Base-by-base conservation (phyloP, 2,329 filamentous ascomycete genomes). In the Acephala macrosclerotiorum region DNA sequence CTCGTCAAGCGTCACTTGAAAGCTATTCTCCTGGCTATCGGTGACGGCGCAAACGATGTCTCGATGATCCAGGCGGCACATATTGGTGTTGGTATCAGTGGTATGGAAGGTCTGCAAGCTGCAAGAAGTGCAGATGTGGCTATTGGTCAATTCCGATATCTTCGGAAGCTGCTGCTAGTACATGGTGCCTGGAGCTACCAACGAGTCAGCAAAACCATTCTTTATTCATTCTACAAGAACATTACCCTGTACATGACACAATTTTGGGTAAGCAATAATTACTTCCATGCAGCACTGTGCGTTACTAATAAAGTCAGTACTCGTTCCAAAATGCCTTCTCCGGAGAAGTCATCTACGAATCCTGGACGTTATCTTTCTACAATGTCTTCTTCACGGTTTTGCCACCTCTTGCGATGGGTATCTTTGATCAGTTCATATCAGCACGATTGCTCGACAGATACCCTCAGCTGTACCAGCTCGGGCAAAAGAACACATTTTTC, bases 171-270 rank as follows among this genome's bases (percentile, higher is more conserved):
- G 62, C 86, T 98, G 33, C 86, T 99, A 29, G 96, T 99, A 12
- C 96, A 99, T 76, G 96, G 96, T 26, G 91, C 94, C 6, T 99
- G 96, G 96, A 97, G 93, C 77, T 99, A 99, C 77, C 95, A 97
- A 78, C 91, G 96, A 66, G 91, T 99, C 77, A 95, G 92, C 85
- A 97, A 97, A 81, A 94, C 97, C 66, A 98, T 99, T 74, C 80
- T 99, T 68, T 99, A 97, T 81, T 98, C 96, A 7, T 99, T 98
- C 79, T 99, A 99, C 85, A 99, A 99, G 85, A 99, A 99, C 81
- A 97, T 98, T 72, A 91, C 94, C 22, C 84, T 99, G 68, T 99
- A 98, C 81, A 94, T 99, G 91, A 99, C 96, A 66, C 96, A 99
- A 77, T 99, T 99, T 78, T 99, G 96, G 93, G 91, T 94, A 84